Percentiles rank a stretch among this genome's conserved stretches.
Evolutionary conservation across 768 basidiomycete species (phyloP).

Genomic region (Termitomyces sp.): DNA sequence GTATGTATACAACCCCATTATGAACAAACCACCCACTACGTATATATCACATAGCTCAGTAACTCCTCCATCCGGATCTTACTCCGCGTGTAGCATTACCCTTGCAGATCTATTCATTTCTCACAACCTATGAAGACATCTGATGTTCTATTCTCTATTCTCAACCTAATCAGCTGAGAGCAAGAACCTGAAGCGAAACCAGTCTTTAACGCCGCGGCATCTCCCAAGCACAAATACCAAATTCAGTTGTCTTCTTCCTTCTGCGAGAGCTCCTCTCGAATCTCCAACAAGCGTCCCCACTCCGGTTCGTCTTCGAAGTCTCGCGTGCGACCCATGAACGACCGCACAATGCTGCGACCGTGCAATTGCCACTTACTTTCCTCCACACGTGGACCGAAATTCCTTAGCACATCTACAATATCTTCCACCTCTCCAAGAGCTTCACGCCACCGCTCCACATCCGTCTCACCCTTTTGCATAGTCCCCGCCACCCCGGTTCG

Average conservation of each 20-base stretch:
- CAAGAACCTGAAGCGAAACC: conserved; percentile 4
- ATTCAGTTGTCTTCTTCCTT: conserved; percentile 14
- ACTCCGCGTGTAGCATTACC: conserved; percentile 16
- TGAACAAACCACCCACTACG: background rate
- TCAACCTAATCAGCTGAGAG: conserved; percentile 16
- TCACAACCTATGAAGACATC: conserved; percentile 9
- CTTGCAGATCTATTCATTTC: conserved; percentile 14
- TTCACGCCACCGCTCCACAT: conserved; percentile 63
- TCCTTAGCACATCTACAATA: conserved; percentile 74
- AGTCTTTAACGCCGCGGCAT: conserved; percentile 14
- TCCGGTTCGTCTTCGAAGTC: conserved; percentile 89
- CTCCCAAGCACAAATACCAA: background rate
- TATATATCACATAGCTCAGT: background rate
- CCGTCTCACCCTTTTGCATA: conserved; percentile 63
- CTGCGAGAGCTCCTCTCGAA: conserved; percentile 61
- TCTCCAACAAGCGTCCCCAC: conserved; percentile 61
- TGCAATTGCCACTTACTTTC: conserved; percentile 76
- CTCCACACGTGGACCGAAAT: conserved; percentile 70
- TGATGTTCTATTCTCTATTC: conserved; percentile 8
- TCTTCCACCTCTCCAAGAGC: conserved; percentile 79
- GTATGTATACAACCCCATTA: conserved; percentile 11
- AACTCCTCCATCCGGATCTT: conserved; percentile 10
- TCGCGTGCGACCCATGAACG: conserved; percentile 81
- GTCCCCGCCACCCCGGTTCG: conserved; percentile 58
- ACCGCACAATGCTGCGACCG: conserved; percentile 79